Evolutionary conservation across 1,139 yeast genomes (phyloP).

Genomic region (Yamadazyma dendronema): DNA sequence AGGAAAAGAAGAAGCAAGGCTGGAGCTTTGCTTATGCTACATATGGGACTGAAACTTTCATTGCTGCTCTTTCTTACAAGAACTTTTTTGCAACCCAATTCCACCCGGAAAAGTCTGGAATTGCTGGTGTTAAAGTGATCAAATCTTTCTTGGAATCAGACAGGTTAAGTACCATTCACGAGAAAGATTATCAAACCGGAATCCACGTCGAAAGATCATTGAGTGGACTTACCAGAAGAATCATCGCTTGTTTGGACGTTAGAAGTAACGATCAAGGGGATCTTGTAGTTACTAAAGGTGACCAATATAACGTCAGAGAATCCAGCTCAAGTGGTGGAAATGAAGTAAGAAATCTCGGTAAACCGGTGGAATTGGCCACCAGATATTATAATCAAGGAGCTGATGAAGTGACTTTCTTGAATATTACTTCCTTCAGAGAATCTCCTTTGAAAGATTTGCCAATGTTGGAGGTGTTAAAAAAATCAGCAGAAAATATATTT

Average conservation of each 20-base stretch:
- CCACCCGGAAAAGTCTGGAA: slow-evolving; percentile 96
- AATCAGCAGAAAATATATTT: slow-evolving; percentile 85
- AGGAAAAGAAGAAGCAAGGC: slow-evolving; percentile 43
- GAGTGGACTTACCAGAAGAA: slow-evolving; percentile 80
- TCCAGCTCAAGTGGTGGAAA: slow-evolving; percentile 42
- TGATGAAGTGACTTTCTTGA: slow-evolving; percentile 90
- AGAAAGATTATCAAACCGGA: slow-evolving; percentile 18
- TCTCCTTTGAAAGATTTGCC: slow-evolving; percentile 91
- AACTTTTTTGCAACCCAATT: slow-evolving; percentile 94
- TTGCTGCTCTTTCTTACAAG: slow-evolving; percentile 77
- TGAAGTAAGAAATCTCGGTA: slow-evolving; percentile 85
- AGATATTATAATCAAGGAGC: slow-evolving; percentile 92
- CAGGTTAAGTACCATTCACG: slow-evolving; percentile 23
- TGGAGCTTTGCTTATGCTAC: slow-evolving; percentile 76
- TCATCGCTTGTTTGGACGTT: slow-evolving; percentile 96
- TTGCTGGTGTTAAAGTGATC: slow-evolving; percentile 78
- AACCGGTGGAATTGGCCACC: slow-evolving; percentile 92
- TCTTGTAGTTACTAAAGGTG: slow-evolving; percentile 95
- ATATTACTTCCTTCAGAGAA: slow-evolving; percentile 92
- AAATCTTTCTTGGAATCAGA: slow-evolving; percentile 64
- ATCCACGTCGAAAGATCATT: slow-evolving; percentile 54
- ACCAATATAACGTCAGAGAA: slow-evolving; percentile 94
- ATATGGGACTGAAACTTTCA: slow-evolving; percentile 77
- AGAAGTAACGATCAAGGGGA: slow-evolving; percentile 93
- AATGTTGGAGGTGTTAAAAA: slow-evolving; percentile 82